These are phyloP conservation scores for Chrysoporthe cubensis DNA, from an alignment of 2,329 filamentous ascomycete species.

Conservation along the genomic window DNA sequence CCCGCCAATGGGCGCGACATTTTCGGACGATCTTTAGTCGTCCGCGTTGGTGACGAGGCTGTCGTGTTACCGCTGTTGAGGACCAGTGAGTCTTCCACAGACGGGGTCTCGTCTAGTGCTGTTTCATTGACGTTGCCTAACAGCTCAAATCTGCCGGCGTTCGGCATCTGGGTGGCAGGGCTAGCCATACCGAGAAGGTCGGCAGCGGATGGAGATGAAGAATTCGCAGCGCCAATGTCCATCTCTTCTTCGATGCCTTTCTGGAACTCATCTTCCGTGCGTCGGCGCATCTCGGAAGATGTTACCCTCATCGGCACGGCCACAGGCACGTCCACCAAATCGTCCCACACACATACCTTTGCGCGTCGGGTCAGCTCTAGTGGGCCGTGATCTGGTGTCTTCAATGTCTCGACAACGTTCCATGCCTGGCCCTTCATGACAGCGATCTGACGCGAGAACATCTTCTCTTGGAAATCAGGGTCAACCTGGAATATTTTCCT, in stretches of 20 bases:
- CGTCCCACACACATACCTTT: conserved; percentile 96
- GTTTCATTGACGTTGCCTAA: conserved; percentile 46
- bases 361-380: conserved; percentile 88
- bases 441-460: conserved; percentile 98
- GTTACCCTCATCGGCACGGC: conserved; percentile 87
- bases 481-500: conserved; percentile 89
- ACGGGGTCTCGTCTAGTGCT: conserved; percentile 43
- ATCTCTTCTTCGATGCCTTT: conserved; percentile 77
- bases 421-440: conserved; percentile 99
- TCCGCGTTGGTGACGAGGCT: conserved; percentile 26
- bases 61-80: conserved; percentile 27
- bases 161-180: conserved; percentile 68
- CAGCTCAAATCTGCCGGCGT: conserved; percentile 76
- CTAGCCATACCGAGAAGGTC: conserved; percentile 74
- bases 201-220: conserved; percentile 51
- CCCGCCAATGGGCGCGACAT: conserved; percentile 30
- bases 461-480: conserved; percentile 94
- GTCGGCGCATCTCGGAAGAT: conserved; percentile 80
- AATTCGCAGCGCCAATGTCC: conserved; percentile 79
- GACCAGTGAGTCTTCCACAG: conserved; percentile 41
- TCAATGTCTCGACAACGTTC: conserved; percentile 98
- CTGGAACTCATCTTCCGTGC: conserved; percentile 52
- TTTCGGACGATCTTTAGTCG: conserved; percentile 30
- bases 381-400: conserved; percentile 88
- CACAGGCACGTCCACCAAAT: conserved; percentile 92